Evolutionary conservation across 345 rosid species (phyloP).

Genomic region (Acer campestre): DNA sequence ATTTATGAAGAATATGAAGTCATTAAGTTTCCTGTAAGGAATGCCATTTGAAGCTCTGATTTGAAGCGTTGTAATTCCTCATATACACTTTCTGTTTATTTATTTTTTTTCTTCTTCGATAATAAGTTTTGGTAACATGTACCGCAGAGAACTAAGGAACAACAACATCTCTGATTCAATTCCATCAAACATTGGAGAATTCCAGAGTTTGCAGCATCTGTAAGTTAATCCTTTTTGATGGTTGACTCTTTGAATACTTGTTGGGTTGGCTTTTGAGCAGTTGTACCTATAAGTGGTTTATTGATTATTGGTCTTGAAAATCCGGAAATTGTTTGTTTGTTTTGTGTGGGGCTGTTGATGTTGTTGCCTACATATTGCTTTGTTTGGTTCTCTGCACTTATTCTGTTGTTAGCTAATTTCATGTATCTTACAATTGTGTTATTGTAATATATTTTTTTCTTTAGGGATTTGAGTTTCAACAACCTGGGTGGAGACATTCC

Average conservation of each 20-base stretch:
- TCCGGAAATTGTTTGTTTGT: not conserved
- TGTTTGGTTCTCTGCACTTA: not conserved
- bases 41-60: conserved; percentile 2
- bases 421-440: not conserved
- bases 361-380: not conserved
- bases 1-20: conserved; percentile 53
- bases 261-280: not conserved
- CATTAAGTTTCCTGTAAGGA: conserved; percentile 52
- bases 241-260: not conserved
- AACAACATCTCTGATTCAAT: conserved; percentile 52
- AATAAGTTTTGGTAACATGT: conserved; percentile 3
- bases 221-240: conserved; percentile 35
- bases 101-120: not conserved
- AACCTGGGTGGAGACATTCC: conserved; percentile 45
- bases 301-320: not conserved
- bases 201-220: conserved; percentile 49
- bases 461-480: conserved; percentile 69
- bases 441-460: not conserved
- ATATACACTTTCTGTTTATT: not conserved
- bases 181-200: conserved; percentile 59
- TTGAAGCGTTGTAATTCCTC: not conserved
- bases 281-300: too few species aligned
- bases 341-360: not conserved
- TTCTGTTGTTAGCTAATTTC: not conserved
- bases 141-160: conserved; percentile 55